Evolutionary conservation across 768 basidiomycete genomes (phyloP).

Genomic region (Podaxis sp.): DNA sequence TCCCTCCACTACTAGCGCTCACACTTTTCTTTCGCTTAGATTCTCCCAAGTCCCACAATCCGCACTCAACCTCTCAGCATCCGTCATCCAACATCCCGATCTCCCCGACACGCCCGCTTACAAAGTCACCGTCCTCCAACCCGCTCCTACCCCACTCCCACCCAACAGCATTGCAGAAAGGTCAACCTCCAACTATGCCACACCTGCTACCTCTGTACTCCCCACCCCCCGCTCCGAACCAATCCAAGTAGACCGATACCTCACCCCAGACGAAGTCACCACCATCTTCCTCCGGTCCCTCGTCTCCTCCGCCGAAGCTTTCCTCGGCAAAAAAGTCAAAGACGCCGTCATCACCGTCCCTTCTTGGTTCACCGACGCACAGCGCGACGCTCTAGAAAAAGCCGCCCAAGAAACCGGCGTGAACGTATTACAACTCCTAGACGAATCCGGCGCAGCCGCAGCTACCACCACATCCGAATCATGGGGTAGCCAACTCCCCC

Average conservation of each 20-base stretch:
- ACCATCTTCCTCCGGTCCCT: conserved; percentile 84
- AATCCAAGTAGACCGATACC: conserved; percentile 56
- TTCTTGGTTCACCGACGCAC: conserved; percentile 62
- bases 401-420: conserved; percentile 82
- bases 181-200: conserved; percentile 42
- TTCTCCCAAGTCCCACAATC: conserved; percentile 71
- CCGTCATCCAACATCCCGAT: conserved; percentile 74
- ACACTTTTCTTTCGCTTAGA: conserved; percentile 27
- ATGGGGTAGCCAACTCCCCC: conserved; percentile 33
- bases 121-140: conserved; percentile 75
- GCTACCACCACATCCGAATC: conserved; percentile 47
- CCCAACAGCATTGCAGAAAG: conserved; percentile 24
- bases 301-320: conserved; percentile 83
- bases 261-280: conserved; percentile 81
- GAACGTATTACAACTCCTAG: conserved; percentile 78
- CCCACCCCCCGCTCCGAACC: conserved; percentile 75
- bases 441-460: conserved; percentile 79
- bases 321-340: conserved; percentile 73
- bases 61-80: conserved; percentile 52
- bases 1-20: too few relatives aligned
- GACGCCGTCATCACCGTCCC: conserved; percentile 87
- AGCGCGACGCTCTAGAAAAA: conserved; percentile 64
- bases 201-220: conserved; percentile 61
- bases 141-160: conserved; percentile 67
- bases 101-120: conserved; percentile 73